A percentile compares a stretch with the other conserved stretches of the same genome.
phyloP scores from a whole-genome alignment of 805 yeast genomes.

The Debaryomyces prosopidis region DNA sequence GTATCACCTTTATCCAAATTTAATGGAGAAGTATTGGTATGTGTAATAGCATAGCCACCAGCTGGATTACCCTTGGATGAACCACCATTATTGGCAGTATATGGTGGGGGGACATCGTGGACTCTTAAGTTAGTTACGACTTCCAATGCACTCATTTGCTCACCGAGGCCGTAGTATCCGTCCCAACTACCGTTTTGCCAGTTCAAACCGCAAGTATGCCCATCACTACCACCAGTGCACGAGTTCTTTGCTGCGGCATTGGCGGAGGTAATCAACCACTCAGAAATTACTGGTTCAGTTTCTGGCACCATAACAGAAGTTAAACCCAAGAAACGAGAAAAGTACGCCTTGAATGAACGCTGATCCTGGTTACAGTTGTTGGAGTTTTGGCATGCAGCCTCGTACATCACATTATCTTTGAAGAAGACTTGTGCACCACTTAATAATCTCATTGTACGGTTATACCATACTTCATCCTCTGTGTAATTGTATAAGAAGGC shows the following conservation, averaged over 20 bases:
- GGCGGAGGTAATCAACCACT: constrained; percentile 42
- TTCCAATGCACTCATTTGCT: constrained; percentile 75
- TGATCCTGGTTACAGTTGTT: constrained; percentile 79
- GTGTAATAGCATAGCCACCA: constrained; percentile 58
- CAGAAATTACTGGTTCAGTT: constrained; percentile 46
- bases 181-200: constrained; percentile 64
- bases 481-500: constrained; percentile 82
- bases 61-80: constrained; percentile 64
- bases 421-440: constrained; percentile 60
- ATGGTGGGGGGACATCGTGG: constrained; percentile 54
- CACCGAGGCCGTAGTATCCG: constrained; percentile 71
- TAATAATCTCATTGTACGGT: constrained; percentile 56
- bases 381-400: constrained; percentile 76
- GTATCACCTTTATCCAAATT: constrained; percentile 53
- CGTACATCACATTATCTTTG: constrained; percentile 59
- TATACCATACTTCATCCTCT: constrained; percentile 62
- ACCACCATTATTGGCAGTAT: constrained; percentile 65
- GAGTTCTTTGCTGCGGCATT: constrained; percentile 61
- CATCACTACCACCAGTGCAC: constrained; percentile 74
- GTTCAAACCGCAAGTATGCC: constrained; percentile 71
- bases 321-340: constrained; percentile 70
- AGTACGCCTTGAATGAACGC: constrained; percentile 87
- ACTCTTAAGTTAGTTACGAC: constrained; percentile 50
- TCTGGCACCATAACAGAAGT: constrained; percentile 73
- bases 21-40: constrained; percentile 41